These are phyloP conservation scores for Lentinula sp. DNA, from an alignment of 768 basidiomycete species.

Conservation along the genomic window DNA sequence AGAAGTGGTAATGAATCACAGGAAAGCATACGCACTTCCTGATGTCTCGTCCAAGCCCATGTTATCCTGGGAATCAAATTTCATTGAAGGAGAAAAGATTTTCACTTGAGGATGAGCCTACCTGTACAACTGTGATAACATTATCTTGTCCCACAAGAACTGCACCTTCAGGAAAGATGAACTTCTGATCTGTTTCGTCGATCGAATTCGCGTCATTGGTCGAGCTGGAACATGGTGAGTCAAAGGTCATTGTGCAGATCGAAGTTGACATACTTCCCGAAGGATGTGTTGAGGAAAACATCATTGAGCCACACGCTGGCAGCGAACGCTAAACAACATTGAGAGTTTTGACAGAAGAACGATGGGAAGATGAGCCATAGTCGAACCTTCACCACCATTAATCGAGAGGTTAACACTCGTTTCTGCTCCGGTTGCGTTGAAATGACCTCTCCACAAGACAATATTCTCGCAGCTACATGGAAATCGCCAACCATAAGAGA, in stretches of 20 bases:
- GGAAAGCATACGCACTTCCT: constrained; percentile 10
- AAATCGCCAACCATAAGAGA: not conserved
- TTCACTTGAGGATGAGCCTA: not conserved
- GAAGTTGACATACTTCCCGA: constrained; percentile 40
- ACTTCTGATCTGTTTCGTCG: constrained; percentile 56
- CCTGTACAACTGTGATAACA: constrained; percentile 51
- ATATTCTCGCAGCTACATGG: constrained; percentile 69
- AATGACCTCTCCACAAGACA: constrained; percentile 81
- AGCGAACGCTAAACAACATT: constrained; percentile 20
- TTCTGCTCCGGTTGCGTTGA: constrained; percentile 53
- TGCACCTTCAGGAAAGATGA: constrained; percentile 39
- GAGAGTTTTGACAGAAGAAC: not conserved
- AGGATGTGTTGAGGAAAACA: constrained; percentile 48
- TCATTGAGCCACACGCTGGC: constrained; percentile 56
- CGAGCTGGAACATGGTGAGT: constrained; percentile 35
- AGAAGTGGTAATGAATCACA: not conserved
- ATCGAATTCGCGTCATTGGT: constrained; percentile 56
- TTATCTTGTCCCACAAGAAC: constrained; percentile 41
- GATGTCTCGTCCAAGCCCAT: constrained; percentile 50
- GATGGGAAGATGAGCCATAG: constrained; percentile 38
- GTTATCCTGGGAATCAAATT: constrained; percentile 34
- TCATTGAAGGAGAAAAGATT: too few species aligned
- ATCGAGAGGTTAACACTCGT: constrained; percentile 69
- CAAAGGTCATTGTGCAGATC: constrained; percentile 23
- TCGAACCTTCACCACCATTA: constrained; percentile 70